phyloP scores from a whole-genome alignment of 2,329 filamentous ascomycete genomes.

The Aspergillus cejpii region DNA sequence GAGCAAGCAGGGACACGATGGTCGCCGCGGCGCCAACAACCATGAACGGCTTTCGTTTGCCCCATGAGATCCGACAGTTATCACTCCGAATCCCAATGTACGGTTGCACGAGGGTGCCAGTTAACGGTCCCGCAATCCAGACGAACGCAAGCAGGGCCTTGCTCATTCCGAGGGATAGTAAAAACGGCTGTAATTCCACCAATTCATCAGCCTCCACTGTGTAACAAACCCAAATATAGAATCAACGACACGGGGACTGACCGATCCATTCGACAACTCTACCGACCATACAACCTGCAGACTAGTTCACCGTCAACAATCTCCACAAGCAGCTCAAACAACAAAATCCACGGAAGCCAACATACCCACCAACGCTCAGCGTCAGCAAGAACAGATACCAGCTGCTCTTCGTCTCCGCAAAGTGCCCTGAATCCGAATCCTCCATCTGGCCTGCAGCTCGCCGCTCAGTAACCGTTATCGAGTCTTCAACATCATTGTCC shows the following conservation, averaged over 20 bases:
- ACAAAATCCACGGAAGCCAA: conserved; percentile 5
- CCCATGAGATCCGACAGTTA: conserved; percentile 66
- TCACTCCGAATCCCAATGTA: conserved; percentile 78
- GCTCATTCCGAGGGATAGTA: conserved; percentile 72
- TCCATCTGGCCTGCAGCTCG: conserved; percentile 27
- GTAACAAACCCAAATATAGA: background rate
- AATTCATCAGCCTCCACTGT: background rate
- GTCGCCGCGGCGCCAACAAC: conserved; percentile 62
- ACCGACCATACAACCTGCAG: conserved; percentile 95
- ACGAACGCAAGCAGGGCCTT: conserved; percentile 77
- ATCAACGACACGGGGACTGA: conserved; percentile 30
- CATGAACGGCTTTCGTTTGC: conserved; percentile 77
- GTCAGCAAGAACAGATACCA: conserved; percentile 85
- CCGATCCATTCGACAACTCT: conserved; percentile 84
- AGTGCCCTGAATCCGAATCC: conserved; percentile 40
- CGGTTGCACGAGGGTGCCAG: conserved; percentile 71
- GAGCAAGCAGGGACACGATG: conserved; percentile 58
- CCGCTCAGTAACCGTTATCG: conserved; percentile 12
- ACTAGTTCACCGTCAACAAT: conserved; percentile 33
- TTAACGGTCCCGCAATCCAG: conserved; percentile 76
- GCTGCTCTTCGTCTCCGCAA: conserved; percentile 62
- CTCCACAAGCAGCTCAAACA: background rate
- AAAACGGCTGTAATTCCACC: conserved; percentile 51
- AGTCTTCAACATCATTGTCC: conserved; percentile 16
- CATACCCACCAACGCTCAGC: conserved; percentile 68